Conservation (phyloP, 78 protist species). For the Capsaspora owczarzaki region DNA sequence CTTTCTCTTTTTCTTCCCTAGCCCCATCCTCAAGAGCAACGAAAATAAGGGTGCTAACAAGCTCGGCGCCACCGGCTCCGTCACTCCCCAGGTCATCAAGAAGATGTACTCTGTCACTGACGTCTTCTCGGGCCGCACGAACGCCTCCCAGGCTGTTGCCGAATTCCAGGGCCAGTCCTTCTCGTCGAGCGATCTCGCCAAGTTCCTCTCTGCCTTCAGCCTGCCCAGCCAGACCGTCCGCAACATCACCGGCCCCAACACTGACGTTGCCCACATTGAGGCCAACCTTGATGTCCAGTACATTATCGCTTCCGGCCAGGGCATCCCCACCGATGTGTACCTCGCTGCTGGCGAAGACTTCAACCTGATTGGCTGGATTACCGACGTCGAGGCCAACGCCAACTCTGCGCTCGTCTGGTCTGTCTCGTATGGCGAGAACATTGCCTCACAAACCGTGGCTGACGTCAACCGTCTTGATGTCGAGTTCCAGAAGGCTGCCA, state of each 20-base stretch:
- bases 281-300: constrained; percentile 33
- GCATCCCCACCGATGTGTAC: neutral
- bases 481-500: constrained; percentile 20
- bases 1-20: neutral
- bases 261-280: neutral
- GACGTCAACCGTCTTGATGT: constrained; percentile 5
- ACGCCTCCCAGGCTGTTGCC: constrained; percentile 1
- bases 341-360: neutral
- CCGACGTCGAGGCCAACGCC: neutral
- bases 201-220: neutral
- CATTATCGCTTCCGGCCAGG: neutral
- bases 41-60: neutral
- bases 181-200: neutral
- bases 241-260: neutral
- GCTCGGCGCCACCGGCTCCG: neutral
- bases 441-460: neutral
- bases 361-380: constrained; percentile 1
- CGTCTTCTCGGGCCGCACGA: neutral
- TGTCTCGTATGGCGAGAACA: constrained; percentile 15
- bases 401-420: constrained; percentile 15
- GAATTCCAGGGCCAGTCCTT: constrained; percentile 12
- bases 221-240: neutral
- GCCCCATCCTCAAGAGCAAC: neutral
- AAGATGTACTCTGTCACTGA: constrained; percentile 7
- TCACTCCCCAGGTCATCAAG: constrained; percentile 2